Evolutionary conservation across 1,139 yeast species (phyloP).

Genomic region (Casaregolazyma lundiana): DNA sequence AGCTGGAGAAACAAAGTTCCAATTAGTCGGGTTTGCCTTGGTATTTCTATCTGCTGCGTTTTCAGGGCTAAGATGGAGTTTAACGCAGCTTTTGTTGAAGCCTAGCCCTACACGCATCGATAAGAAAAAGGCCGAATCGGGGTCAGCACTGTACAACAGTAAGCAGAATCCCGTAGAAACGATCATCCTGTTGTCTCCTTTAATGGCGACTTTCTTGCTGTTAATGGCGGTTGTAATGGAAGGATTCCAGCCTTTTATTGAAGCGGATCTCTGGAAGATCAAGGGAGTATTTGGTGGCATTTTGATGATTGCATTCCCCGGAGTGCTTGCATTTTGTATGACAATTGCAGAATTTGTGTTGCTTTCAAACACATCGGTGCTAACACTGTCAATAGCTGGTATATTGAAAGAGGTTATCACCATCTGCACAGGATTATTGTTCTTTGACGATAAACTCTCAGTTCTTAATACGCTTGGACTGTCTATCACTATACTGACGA

Average conservation of each 20-base stretch:
- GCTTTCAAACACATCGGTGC: constrained; percentile 65
- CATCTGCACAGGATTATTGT: constrained; percentile 60
- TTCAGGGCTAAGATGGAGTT: constrained; percentile 92
- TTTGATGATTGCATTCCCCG: constrained; percentile 67
- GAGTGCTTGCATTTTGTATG: constrained; percentile 82
- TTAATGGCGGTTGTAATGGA: constrained; percentile 60
- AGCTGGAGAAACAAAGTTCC: constrained; percentile 42
- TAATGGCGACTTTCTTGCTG: constrained; percentile 64
- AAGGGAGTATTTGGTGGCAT: constrained; percentile 55
- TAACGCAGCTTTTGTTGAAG: constrained; percentile 64
- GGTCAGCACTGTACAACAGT: not conserved
- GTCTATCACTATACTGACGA: constrained; percentile 67
- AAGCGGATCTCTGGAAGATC: constrained; percentile 58
- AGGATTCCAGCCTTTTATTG: constrained; percentile 52
- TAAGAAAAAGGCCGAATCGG: not conserved
- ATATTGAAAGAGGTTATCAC: constrained; percentile 88
- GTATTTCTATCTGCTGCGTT: constrained; percentile 75
- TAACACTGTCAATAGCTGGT: constrained; percentile 86
- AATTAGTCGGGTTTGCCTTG: constrained; percentile 57
- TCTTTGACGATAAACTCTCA: constrained; percentile 71
- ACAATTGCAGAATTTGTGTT: constrained; percentile 84
- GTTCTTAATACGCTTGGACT: constrained; percentile 72
- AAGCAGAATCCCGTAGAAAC: constrained; percentile 69
- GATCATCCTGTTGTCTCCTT: constrained; percentile 76
- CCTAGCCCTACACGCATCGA: constrained; percentile 6